These are phyloP conservation scores for Daldinia decipiens DNA, from an alignment of 495 filamentous ascomycete species.

Conservation along the genomic window DNA sequence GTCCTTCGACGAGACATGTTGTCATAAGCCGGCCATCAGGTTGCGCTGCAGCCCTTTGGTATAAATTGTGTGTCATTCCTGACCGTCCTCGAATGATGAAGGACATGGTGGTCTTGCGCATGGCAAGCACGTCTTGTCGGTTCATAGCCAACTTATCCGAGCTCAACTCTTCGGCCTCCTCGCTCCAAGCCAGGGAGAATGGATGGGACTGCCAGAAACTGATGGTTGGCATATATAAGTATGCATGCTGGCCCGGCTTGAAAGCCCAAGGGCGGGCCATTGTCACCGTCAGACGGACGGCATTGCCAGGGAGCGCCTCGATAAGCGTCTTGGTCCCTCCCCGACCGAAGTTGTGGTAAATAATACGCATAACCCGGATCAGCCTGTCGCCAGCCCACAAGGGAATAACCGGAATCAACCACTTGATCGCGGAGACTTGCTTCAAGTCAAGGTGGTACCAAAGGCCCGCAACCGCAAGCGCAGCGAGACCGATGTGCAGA, in stretches of 20 bases:
- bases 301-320: slow-evolving; percentile 72
- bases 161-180: slow-evolving; percentile 60
- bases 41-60: slow-evolving; percentile 69
- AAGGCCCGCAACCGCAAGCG: slow-evolving; percentile 71
- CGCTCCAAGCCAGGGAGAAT: slow-evolving; percentile 73
- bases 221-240: slow-evolving; percentile 80
- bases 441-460: slow-evolving; percentile 75
- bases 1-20: slow-evolving; percentile 79
- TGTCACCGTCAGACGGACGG: slow-evolving; percentile 75
- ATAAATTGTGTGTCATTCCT: slow-evolving; percentile 83
- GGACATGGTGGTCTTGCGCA: slow-evolving; percentile 72
- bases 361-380: slow-evolving; percentile 61
- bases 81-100: slow-evolving; percentile 81
- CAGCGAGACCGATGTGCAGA: slow-evolving; percentile 75
- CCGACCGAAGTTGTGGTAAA: slow-evolving; percentile 75
- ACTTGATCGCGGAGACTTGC: slow-evolving; percentile 68
- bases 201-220: slow-evolving; percentile 76
- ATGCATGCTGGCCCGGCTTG: slow-evolving; percentile 81
- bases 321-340: slow-evolving; percentile 67
- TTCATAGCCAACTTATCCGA: slow-evolving; percentile 64
- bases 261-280: slow-evolving; percentile 80
- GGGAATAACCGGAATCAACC: slow-evolving; percentile 66
- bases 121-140: slow-evolving; percentile 65
- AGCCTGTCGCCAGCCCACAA: slow-evolving; percentile 75
- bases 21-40: slow-evolving; percentile 69